Base-by-base conservation (phyloP, 805 yeast species). In the Tetrapisispora arboricola region DNA sequence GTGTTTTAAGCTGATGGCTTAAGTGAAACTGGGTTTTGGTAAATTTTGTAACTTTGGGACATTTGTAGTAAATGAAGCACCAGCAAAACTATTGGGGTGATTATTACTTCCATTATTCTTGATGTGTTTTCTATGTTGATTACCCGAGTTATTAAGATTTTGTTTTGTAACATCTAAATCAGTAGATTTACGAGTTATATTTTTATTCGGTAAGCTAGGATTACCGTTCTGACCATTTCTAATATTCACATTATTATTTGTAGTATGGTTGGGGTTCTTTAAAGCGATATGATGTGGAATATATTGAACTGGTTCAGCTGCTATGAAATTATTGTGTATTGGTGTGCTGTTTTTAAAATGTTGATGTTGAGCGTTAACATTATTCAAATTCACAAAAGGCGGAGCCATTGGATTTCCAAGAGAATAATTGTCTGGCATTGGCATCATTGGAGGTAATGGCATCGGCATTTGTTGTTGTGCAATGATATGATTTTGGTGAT, bases 31-130 rank as follows among this genome's bases (percentile, higher is more conserved):
- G 36, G 65, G 65, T 42, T 60, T 60, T 15, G 65, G 65, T 30
- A 60, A 44, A 17, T 53, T 56, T 29, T 53, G 48, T 29, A 56
- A 52, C 19, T 55, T 50, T 13, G 65, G 65, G 18, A 53, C 48
- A 41, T 53, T 52, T 9, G 60, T 53, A 13, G 65, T 57, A 41
- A 60, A 60, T 1, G 65, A 58, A 7, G 62, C 65, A 42, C 65
- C 65, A 6, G 65, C 65, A 41, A 58, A 56, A 6, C 50, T 38
- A 28, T 48, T 39, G 42, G 31, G 36, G 28, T 17, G 42, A 13
- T 19, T 24, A 8, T 16, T 29, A 17, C 31, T 17, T 2, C 31
- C 27, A 18, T 32, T 28, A 31, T 26, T 38, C 13, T 29, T 40
- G 33, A 13, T 19, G 8, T 16, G 20, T 32, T 19, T 25, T 15